Evolutionary conservation across 192 early-diverging fungal species (phyloP), one percentile per base, ranked within the genome.

Genomic region (Coemansia sp.): DNA sequence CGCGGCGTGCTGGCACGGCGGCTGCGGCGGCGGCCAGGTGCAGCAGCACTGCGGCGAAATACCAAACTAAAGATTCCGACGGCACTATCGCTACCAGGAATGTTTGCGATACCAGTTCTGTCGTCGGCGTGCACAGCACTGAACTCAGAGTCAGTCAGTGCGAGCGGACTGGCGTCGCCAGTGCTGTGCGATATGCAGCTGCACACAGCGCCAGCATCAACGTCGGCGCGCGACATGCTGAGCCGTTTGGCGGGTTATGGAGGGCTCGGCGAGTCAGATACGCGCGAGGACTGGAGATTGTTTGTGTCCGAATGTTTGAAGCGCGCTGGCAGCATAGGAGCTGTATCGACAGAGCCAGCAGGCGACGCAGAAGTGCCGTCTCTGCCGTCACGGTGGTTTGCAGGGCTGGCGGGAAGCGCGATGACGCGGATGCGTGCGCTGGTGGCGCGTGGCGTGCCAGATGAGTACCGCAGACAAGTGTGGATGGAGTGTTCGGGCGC

Each of bases 401-500:
- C 57, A 7, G 59, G 51, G 2, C 58, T 71, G 28, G 58, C 20
- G 15, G 38, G 62, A 3, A 7, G 40, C 3, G 59, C 31, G 36
- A 12, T 31, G 17, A 52, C 52, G 44, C 65, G 47, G 37, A 38
- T 76, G 12, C 54, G 63, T 12, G 51, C 51, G 5, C 74, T 76
- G 31, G 61, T 67, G 11, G 60, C 64, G 37, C 44, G 57, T 20
- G 74, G 74, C 52, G 51, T 76, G 34, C 74, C 74, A 8, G 47
- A 20, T 23, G 57, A 60, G n/a, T 68, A 69, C 20, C 59, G 72
- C 31, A 62, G 72, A 17, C 75, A 72, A 62, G 65, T 72, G 51
- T 78, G 75, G 75, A 71, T 78, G 69, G 75, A 78, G 62, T 68
- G 75, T 37, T 52, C 69, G 2, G 75, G 62, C 3, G 75, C 75